Evolutionary conservation across 208 protist genomes (phyloP), one percentile per base, ranked within the genome.

Genomic region (Trypanosoma cruzi): DNA sequence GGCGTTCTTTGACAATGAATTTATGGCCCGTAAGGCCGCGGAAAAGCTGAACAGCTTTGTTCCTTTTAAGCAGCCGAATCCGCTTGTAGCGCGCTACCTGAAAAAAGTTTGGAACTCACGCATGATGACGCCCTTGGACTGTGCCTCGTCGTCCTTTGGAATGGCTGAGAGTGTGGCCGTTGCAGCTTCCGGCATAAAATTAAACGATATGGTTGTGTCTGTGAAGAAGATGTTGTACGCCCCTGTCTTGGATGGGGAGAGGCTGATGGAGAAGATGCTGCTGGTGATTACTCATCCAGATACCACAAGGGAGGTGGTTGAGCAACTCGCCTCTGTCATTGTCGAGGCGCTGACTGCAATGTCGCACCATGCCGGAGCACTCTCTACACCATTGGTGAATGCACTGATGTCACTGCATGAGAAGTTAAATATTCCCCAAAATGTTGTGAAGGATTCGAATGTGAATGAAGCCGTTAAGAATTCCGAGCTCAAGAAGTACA

Each of bases 1-100:
- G 16, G 84, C 81, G 5, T 68, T 94, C 52, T 92, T 94, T 60
- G 63, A 28, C 56, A 86, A 81, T 4, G 64, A 80, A 28, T 73
- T 53, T 31, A 83, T 83, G 69, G 89, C 86, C 13, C 68, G 77
- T 34, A 79, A 87, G 61, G 89, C 86, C n/a, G 89, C 86, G 31
- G 71, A 80, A 37, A 88, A 87, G 65, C 75, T 92, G 50, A 76
- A 92, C 68, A 71, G 82, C 59, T 90, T 86, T 28, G 78, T 87
- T 29, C 78, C 79, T 44, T 78, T 81, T 49, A 78, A 77, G 29
- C 84, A 92, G 64, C 65, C 74, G 0, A 74, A 77, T 7, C 85
- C 84, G 16, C 58, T 94, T 31, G 64, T 90, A 4, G 70, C 76
- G 8, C 81, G 80, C 29, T 87, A 87, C 48, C 77, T 94, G 4